These are phyloP conservation scores for Platismatia glauca DNA, from an alignment of 495 filamentous ascomycete genomes.

Conservation along the genomic window DNA sequence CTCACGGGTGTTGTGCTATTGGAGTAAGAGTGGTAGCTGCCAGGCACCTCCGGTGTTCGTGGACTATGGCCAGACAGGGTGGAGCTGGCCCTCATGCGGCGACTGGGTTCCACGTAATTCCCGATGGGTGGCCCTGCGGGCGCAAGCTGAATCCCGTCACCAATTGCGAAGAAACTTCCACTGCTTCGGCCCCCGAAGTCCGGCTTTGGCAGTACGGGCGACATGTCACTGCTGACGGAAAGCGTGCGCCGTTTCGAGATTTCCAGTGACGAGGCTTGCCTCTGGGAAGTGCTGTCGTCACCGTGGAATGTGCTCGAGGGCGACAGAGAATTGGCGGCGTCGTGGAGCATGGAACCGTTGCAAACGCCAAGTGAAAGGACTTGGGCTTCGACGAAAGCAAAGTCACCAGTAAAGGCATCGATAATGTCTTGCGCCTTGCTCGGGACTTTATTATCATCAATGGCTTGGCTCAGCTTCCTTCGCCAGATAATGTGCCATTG, in stretches of 20 bases:
- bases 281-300: conserved; percentile 33
- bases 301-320: conserved; percentile 29
- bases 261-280: conserved; percentile 37
- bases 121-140: conserved; percentile 2
- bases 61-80: conserved; percentile 39
- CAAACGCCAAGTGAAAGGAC: conserved; percentile 45
- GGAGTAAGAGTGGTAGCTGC: conserved; percentile 26
- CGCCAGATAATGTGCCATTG: conserved; percentile 74
- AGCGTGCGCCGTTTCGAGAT: conserved; percentile 42
- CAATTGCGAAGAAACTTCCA: conserved; percentile 24
- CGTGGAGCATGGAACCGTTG: conserved; percentile 49
- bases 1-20: conserved; percentile 23
- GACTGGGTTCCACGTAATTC: conserved; percentile 9
- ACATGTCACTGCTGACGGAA: conserved; percentile 56
- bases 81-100: conserved; percentile 28
- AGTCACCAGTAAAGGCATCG: conserved; percentile 64
- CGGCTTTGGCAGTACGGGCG: conserved; percentile 40
- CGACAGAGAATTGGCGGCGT: conserved; percentile 45
- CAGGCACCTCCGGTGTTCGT: conserved; percentile 24
- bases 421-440: conserved; percentile 57
- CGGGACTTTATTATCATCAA: conserved; percentile 57
- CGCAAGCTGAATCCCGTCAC: conserved; percentile 10
- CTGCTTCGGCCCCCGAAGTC: conserved; percentile 25
- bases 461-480: conserved; percentile 64
- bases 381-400: conserved; percentile 45